phyloP scores from a whole-genome alignment of 441 rosid genomes.

The Euphorbia corollata region DNA sequence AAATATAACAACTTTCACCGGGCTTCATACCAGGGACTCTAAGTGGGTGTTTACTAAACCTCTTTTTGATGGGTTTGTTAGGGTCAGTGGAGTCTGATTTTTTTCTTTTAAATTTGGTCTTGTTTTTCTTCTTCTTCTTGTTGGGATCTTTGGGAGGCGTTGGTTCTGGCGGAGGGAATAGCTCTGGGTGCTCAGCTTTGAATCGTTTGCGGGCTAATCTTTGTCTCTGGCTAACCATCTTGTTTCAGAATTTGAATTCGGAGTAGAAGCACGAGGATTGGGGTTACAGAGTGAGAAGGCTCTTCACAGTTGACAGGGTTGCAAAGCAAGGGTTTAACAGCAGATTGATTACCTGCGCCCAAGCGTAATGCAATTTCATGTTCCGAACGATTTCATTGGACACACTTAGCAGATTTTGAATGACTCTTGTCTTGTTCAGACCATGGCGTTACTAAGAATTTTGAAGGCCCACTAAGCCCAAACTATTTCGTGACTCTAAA shows the following conservation, averaged over 20 bases:
- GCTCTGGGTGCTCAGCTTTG: conserved; percentile 55
- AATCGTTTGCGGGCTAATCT: conserved; percentile 61
- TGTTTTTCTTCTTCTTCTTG: conserved; percentile 52
- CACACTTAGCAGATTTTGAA: not conserved
- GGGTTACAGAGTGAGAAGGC: conserved; percentile 13
- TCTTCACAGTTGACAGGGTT: not conserved
- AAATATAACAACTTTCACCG: conserved; percentile 83
- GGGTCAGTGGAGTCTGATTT: conserved; percentile 31
- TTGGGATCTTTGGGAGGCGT: conserved; percentile 59
- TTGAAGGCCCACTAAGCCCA: no score
- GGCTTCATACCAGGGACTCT: conserved; percentile 92
- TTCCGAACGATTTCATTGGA: not conserved
- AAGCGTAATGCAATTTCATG: not conserved
- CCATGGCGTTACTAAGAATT: no score
- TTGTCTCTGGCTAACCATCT: conserved; percentile 77
- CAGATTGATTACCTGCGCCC: conserved; percentile 1
- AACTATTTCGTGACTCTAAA: no score
- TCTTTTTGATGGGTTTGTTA: conserved; percentile 27
- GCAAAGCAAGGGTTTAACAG: conserved; percentile 9
- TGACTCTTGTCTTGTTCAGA: no score
- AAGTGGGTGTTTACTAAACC: conserved; percentile 62
- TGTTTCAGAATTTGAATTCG: not conserved
- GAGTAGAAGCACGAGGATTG: not conserved
- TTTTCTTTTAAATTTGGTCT: conserved; percentile 57
- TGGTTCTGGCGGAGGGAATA: conserved; percentile 59